phyloP scores from a whole-genome alignment of 192 early-diverging fungal genomes.

The Geosiphon pyriformis region DNA sequence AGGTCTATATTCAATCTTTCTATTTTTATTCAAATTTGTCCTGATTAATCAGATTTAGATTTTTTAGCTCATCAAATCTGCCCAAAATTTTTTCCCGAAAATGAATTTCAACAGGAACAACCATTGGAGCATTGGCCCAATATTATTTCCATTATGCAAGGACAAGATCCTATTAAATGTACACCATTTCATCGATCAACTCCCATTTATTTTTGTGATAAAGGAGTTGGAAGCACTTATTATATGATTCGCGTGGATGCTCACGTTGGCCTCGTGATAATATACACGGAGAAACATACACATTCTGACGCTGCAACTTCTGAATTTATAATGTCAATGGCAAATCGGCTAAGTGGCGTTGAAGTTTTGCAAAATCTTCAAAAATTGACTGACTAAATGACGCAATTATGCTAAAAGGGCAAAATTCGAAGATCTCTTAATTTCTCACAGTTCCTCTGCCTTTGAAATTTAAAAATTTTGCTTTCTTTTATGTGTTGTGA shows the following conservation, averaged over 20 bases:
- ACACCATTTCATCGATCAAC: conserved; percentile 15
- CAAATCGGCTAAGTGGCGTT: conserved; percentile 7
- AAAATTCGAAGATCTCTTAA: too few relatives aligned
- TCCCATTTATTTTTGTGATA: conserved; percentile 40
- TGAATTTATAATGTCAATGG: conserved; percentile 30
- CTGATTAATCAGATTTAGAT: too few relatives aligned
- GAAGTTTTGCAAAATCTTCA: conserved; percentile 10
- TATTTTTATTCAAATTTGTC: too few relatives aligned
- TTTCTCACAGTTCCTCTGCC: too few relatives aligned
- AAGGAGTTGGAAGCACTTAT: conserved; percentile 33
- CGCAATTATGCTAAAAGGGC: not conserved
- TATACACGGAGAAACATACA: conserved; percentile 33
- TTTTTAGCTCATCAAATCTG: too few relatives aligned
- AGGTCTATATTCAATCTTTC: conserved; percentile 19
- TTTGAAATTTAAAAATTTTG: too few relatives aligned
- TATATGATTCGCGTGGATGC: conserved; percentile 40
- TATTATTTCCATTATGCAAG: conserved; percentile 42
- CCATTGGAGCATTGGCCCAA: conserved; percentile 37
- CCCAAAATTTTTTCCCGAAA: too few relatives aligned
- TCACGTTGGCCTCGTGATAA: conserved; percentile 32
- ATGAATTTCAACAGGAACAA: conserved; percentile 8
- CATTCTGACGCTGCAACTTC: conserved; percentile 24
- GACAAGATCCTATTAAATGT: conserved; percentile 18
- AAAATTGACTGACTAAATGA: conserved; percentile 12
- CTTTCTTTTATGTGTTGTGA: too few relatives aligned